A percentile compares a stretch with the other conserved stretches of the same genome.
phyloP scores from a whole-genome alignment of 2,329 filamentous ascomycete species.

The Exophiala sp. region DNA sequence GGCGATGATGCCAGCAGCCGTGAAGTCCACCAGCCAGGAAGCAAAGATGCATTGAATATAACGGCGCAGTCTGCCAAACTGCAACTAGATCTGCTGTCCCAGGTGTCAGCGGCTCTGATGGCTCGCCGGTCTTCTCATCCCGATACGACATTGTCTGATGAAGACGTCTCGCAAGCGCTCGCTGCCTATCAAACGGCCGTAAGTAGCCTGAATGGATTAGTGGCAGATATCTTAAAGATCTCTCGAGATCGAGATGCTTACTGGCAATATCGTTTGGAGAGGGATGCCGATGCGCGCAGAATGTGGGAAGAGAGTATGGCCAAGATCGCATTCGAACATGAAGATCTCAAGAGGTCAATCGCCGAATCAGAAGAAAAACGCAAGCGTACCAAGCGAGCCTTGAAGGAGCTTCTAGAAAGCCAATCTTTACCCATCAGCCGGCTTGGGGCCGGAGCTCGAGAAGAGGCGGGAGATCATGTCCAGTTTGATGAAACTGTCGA shows the following conservation, averaged over 20 bases:
- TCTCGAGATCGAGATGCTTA: conserved; percentile 90
- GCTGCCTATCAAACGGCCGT: conserved; percentile 85
- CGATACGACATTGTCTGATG: conserved; percentile 65
- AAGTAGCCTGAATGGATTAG: conserved; percentile 73
- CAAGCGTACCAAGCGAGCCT: conserved; percentile 78
- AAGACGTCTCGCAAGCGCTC: conserved; percentile 68
- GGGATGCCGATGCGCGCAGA: conserved; percentile 81
- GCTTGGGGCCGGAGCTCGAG: conserved; percentile 31
- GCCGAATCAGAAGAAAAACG: conserved; percentile 87
- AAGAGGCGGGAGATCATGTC: conserved; percentile 18
- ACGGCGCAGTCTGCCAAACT: conserved; percentile 91
- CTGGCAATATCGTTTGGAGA: conserved; percentile 91
- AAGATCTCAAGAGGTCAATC: conserved; percentile 78
- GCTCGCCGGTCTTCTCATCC: conserved; percentile 57
- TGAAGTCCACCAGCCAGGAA: conserved; percentile 62
- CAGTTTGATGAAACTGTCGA: conserved; percentile 36
- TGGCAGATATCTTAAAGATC: conserved; percentile 84
- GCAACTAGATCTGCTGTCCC: conserved; percentile 82
- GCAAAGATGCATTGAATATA: conserved; percentile 92
- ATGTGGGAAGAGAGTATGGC: conserved; percentile 99
- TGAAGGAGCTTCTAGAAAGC: conserved; percentile 74
- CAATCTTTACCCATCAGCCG: conserved; percentile 39
- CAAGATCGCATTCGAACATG: conserved; percentile 88
- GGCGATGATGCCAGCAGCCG: conserved; percentile 77
- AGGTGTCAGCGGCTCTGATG: conserved; percentile 62